Base-by-base conservation (phyloP, 2,329 filamentous ascomycete genomes). In the Macrophomina pseudophaseolina region DNA sequence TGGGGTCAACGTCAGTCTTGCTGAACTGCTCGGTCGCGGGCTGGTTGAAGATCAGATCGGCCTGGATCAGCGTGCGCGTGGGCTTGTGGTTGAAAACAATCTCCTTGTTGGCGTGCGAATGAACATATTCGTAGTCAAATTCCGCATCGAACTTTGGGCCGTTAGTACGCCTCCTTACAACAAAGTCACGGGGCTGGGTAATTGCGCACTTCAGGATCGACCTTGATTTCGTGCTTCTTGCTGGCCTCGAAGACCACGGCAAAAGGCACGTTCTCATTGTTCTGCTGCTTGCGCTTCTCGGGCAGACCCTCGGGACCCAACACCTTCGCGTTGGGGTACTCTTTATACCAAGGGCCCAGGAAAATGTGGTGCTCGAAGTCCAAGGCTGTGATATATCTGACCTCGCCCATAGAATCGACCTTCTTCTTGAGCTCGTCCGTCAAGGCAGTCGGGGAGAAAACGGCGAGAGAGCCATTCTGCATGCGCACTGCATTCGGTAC, bases 301-400 rank as follows among this genome's bases (percentile, higher is more conserved):
- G 88, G 88, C 1, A 99, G 87, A 0, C 92, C 92, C 72, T 94
- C 90, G 1, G 92, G 91, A 1, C 89, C 94, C 72, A 98, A 86
- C 56, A 99, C 85, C 72, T 90, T 89, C 38, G 94, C 94, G 49
- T 85, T 78, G 0, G 94, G 94, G 76, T 88, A 98, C 32, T 88
- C 91, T 58, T 86, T 82, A 73, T 91, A 88, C 94, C 95, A 99
- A 58, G 92, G 85, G 0, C 91, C 90, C 64, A 99, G 78, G 82
- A 95, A 96, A 76, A 99, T 92, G 85, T 99, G 95, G 80, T 99
- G 95, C 82, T 99, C 93, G 63, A 92, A 85, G 78, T 99, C 95
- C 1, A 91, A 88, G 0, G 95, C 94, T 32, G 94, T 84, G 71
- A 99, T 89, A 84, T 98, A 98, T 71, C 86, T 87, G 62, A 97